Evolutionary conservation across 306 rosid genomes (phyloP).

Genomic region (Argentina anserina): DNA sequence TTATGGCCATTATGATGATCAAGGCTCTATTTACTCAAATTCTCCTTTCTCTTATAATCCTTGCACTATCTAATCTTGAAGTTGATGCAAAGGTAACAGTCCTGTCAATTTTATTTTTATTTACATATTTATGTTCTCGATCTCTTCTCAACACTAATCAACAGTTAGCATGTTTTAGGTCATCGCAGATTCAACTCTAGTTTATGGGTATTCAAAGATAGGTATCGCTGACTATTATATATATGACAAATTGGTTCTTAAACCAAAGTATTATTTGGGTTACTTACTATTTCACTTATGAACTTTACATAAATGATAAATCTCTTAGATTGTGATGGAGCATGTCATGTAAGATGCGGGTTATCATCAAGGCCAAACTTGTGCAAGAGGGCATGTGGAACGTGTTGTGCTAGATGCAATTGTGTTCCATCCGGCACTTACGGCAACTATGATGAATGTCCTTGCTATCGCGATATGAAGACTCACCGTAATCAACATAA

Average conservation of each 20-base stretch:
- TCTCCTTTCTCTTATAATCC: constrained; percentile 37
- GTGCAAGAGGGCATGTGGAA: constrained; percentile 65
- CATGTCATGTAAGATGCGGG: constrained; percentile 46
- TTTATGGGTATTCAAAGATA: neutral
- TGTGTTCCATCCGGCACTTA: constrained; percentile 74
- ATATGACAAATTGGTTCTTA: no score
- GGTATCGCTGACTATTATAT: neutral
- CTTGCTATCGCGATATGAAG: constrained; percentile 56
- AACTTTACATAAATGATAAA: neutral
- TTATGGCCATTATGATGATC: constrained; percentile 6
- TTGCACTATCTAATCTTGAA: constrained; percentile 30
- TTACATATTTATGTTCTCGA: neutral
- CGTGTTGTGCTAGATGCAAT: constrained; percentile 56
- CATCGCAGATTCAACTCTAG: constrained; percentile 4
- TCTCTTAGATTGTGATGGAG: constrained; percentile 51
- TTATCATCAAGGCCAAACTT: constrained; percentile 48
- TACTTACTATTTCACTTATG: neutral
- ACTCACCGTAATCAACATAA: constrained; percentile 44
- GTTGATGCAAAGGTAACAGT: neutral
- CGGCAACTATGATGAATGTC: constrained; percentile 53
- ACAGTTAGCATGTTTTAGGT: constrained; percentile 23
- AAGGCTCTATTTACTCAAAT: constrained; percentile 15
- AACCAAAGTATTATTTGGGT: neutral
- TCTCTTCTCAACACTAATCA: neutral
- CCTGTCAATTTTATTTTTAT: neutral